Conservation (phyloP, 2,329 filamentous ascomycete species). For the Didymella sp. region DNA sequence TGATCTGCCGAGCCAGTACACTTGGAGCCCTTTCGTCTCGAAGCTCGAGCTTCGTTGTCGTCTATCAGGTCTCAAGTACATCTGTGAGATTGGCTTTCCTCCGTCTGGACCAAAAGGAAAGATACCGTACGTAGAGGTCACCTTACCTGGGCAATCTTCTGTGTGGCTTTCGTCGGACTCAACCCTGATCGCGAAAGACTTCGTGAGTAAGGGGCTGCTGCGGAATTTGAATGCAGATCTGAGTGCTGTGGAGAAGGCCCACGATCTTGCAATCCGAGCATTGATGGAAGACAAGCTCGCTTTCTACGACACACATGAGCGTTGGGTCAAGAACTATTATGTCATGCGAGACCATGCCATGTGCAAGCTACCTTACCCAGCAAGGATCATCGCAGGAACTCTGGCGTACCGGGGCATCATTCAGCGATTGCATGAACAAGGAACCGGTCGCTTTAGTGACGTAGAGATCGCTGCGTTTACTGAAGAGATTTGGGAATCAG, state of each 20-base stretch:
- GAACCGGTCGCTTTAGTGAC: conserved; percentile 58
- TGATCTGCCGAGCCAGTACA: conserved; percentile 51
- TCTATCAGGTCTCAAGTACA: conserved; percentile 59
- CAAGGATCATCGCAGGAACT: conserved; percentile 60
- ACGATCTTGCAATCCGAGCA: conserved; percentile 61
- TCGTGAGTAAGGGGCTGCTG: conserved; percentile 54
- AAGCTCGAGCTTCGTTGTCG: conserved; percentile 70
- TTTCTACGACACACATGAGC: conserved; percentile 63
- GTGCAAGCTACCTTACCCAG: conserved; percentile 58
- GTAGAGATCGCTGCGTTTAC: conserved; percentile 59
- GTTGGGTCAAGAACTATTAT: conserved; percentile 67
- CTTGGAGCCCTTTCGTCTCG: conserved; percentile 68
- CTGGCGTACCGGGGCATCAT: conserved; percentile 56
- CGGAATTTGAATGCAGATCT: conserved; percentile 59
- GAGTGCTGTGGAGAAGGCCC: conserved; percentile 48
- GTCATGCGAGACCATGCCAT: conserved; percentile 63
- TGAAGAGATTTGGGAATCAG: conserved; percentile 61
- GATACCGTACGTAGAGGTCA: conserved; percentile 62
- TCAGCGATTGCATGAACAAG: conserved; percentile 63
- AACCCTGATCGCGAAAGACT: conserved; percentile 59
- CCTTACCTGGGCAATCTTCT: conserved; percentile 19
- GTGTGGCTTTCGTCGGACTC: conserved; percentile 59
- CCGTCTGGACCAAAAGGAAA: conserved; percentile 62
- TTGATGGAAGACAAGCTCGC: conserved; percentile 67
- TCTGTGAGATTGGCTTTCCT: conserved; percentile 54